Conservation (phyloP, 257 asterid genomes). For the Mentha longifolia region DNA sequence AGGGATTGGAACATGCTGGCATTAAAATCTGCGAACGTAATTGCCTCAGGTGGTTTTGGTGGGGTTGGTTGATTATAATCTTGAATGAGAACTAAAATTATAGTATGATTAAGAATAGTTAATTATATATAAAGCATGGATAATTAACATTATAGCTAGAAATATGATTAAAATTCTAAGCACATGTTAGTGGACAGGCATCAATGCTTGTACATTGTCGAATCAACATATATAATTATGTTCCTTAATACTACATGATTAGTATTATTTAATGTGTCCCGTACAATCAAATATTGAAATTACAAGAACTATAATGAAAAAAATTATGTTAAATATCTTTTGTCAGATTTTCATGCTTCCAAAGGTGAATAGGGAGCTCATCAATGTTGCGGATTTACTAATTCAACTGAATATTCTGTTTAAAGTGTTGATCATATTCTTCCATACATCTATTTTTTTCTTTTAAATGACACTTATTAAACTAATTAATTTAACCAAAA, state of each 20-base stretch:
- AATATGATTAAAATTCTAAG: slow-evolving; percentile 18
- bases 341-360: slow-evolving; percentile 39
- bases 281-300: slow-evolving; percentile 28
- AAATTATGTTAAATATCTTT: not conserved
- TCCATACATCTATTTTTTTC: no score
- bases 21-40: slow-evolving; percentile 17
- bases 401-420: slow-evolving; percentile 33
- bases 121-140: not conserved
- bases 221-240: slow-evolving; percentile 14
- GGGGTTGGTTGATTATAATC: slow-evolving; percentile 20
- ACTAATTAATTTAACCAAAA: not conserved
- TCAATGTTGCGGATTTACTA: slow-evolving; percentile 27
- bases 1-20: slow-evolving; percentile 24
- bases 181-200: slow-evolving; percentile 38
- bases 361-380: slow-evolving; percentile 14
- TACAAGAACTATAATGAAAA: not conserved
- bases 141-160: not conserved
- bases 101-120: not conserved
- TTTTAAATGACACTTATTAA: no score
- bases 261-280: slow-evolving; percentile 24
- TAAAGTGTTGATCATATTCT: slow-evolving; percentile 25
- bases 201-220: slow-evolving; percentile 28
- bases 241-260: slow-evolving; percentile 19
- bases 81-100: not conserved
- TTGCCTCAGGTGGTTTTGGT: slow-evolving; percentile 38